A percentile compares a stretch with the other conserved stretches of the same genome.
phyloP scores from a whole-genome alignment of 2,329 filamentous ascomycete genomes.

The Aspergillus brunneoviolaceus region DNA sequence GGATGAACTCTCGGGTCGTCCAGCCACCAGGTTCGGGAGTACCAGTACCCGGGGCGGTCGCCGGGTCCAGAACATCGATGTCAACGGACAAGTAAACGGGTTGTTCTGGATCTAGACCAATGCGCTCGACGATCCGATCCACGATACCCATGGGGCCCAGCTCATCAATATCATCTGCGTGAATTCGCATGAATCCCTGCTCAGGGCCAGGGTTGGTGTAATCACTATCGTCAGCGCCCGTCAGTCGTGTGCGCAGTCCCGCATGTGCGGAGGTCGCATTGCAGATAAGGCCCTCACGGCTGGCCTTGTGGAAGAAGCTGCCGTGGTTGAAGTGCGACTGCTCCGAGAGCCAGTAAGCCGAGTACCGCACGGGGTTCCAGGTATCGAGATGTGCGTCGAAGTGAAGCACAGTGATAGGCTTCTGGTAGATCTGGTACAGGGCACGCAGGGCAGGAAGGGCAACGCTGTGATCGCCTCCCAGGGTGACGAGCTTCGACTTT shows the following conservation, averaged over 20 bases:
- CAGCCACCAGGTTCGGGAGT: slow-evolving; percentile 89
- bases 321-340: slow-evolving; percentile 83
- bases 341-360: slow-evolving; percentile 68
- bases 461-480: slow-evolving; percentile 73
- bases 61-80: slow-evolving; percentile 78
- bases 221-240: slow-evolving; percentile 63
- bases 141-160: slow-evolving; percentile 71
- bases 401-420: slow-evolving; percentile 68
- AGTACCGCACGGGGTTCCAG: slow-evolving; percentile 78
- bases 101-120: slow-evolving; percentile 64
- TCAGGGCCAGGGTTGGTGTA: slow-evolving; percentile 67
- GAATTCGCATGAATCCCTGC: slow-evolving; percentile 77
- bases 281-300: slow-evolving; percentile 73
- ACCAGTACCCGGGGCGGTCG: slow-evolving; percentile 70
- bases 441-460: slow-evolving; percentile 69
- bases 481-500: slow-evolving; percentile 60
- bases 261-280: slow-evolving; percentile 78
- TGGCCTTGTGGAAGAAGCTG: slow-evolving; percentile 87
- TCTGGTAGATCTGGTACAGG: slow-evolving; percentile 60
- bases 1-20: slow-evolving; percentile 84
- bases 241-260: slow-evolving; percentile 75
- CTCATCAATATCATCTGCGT: slow-evolving; percentile 85
- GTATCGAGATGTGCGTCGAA: slow-evolving; percentile 82
- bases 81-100: slow-evolving; percentile 81
- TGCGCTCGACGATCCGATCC: slow-evolving; percentile 65